These are phyloP conservation scores for Calonectria crousiana DNA, from an alignment of 2,329 filamentous ascomycete genomes.

Conservation along the genomic window DNA sequence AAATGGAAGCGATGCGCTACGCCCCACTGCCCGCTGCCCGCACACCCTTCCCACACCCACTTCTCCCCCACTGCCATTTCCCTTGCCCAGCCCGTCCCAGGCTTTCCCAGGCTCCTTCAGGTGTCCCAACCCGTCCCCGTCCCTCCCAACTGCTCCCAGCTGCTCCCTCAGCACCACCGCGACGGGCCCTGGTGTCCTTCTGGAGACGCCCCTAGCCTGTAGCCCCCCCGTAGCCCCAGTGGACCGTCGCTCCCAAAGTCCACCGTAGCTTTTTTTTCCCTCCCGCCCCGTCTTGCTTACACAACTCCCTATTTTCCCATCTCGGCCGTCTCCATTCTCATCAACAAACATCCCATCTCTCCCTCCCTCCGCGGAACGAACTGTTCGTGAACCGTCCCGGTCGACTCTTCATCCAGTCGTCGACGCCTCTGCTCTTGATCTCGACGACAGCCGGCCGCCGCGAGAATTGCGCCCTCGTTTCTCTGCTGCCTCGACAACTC, in stretches of 20 bases:
- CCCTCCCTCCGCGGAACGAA: conserved; percentile 36
- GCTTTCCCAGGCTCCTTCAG: conserved; percentile 29
- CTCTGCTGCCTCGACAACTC: conserved; percentile 25
- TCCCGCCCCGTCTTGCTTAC: conserved; percentile 46
- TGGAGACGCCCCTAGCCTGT: conserved; percentile 22
- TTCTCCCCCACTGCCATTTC: conserved; percentile 45
- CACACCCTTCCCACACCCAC: conserved; percentile 33
- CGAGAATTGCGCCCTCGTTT: conserved; percentile 41
- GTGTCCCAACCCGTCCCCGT: background rate
- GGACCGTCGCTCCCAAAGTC: conserved; percentile 36
- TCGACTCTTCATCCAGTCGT: conserved; percentile 34
- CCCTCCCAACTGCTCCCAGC: conserved; percentile 18
- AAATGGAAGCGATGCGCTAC: conserved; percentile 21
- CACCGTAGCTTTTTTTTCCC: conserved; percentile 46
- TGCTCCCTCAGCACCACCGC: conserved; percentile 21
- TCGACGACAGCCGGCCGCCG: conserved; percentile 39
- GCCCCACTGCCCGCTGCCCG: conserved; percentile 29
- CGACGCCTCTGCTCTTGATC: background rate
- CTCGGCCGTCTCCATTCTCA: conserved; percentile 29
- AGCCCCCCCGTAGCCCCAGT: conserved; percentile 18
- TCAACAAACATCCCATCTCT: conserved; percentile 37
- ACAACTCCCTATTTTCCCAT: conserved; percentile 42
- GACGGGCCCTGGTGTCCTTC: conserved; percentile 21
- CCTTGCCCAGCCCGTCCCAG: conserved; percentile 40
- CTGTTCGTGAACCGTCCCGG: conserved; percentile 30